Base-by-base conservation (phyloP, 2,329 filamentous ascomycete genomes). In the Leptosphaerulina australis region DNA sequence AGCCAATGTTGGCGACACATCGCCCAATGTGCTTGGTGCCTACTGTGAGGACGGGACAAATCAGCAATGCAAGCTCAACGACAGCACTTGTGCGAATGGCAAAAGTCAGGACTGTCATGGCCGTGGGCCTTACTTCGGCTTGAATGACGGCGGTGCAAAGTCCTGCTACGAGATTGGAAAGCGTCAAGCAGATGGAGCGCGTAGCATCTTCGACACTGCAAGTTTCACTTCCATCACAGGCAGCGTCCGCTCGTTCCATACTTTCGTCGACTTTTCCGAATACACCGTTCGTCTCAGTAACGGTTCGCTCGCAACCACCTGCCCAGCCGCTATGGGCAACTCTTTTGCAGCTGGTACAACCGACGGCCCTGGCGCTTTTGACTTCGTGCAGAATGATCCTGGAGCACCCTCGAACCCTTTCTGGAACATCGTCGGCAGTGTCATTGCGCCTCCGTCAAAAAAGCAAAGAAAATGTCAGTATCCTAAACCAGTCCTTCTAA, bases 281-380 rank as follows among this genome's bases (percentile, higher is more conserved):
- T 94, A 86, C 69, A 81, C 80, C 0, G 96, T 97, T 66, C 72
- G 76, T 3, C 83, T 92, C 1, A 81, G 86, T 0, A 91, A 96
- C 60, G 88, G 89, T 35, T 84, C 83, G 3, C 75, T 75, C 22
- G 88, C 86, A 5, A 79, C 76, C 39, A 96, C 92, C 0, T 97
- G 93, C 62, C 87, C 91, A 3, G 92, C 92, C 0, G 91, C 91
- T 0, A 77, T 97, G 52, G 93, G 93, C 5, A 96, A 94, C 69
- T 92, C 89, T 0, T 97, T 97, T 68, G 93, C 93, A 0, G 93
- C 90, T 1, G 93, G 93, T 9, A 97, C 93, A 0, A 90, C 90
- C 0, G 93, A 97, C 69, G 91, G 93, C 5, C 92, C 93, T 0
- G 93, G 93, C 0, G 86, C 85, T 0, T 96, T 96, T 64, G 93